Percentiles rank a stretch among this genome's conserved stretches.
These are phyloP conservation scores for Paramecium sonneborni DNA, from an alignment of 73 alveolate genomes.

Conservation along the genomic window DNA sequence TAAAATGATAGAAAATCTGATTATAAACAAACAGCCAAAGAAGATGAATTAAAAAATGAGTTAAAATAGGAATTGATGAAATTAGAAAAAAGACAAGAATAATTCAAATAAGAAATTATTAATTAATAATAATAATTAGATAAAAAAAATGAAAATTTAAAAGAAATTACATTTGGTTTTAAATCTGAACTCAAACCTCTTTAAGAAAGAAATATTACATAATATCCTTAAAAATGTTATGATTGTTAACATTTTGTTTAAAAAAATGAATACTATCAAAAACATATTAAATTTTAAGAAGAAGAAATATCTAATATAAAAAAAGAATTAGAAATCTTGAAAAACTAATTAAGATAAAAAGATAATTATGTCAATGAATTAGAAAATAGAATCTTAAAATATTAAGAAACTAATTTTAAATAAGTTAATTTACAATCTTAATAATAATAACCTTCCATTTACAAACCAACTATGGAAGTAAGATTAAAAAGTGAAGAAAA, in stretches of 20 bases:
- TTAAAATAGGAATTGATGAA: not conserved
- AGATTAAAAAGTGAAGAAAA: slow-evolving; percentile 47
- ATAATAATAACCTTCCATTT: not conserved
- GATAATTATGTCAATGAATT: slow-evolving; percentile 34
- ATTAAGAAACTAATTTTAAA: slow-evolving; percentile 22
- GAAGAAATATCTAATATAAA: slow-evolving; percentile 21
- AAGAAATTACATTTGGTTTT: not conserved
- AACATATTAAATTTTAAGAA: not conserved
- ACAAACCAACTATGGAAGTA: not conserved
- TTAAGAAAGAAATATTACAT: not conserved
- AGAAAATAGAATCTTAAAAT: slow-evolving; percentile 26
- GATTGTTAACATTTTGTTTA: slow-evolving; percentile 10
- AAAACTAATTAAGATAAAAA: slow-evolving; percentile 16
- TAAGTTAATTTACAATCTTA: not conserved
- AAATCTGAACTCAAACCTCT: not conserved
- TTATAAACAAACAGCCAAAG: not conserved
- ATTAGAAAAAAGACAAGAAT: not conserved
- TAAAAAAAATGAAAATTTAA: not conserved
- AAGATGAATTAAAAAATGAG: not conserved
- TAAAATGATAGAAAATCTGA: not conserved
- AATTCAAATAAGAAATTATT: not conserved
- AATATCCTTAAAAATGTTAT: not conserved
- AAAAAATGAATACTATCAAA: not conserved
- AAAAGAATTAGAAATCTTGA: slow-evolving; percentile 23
- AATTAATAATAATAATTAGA: not conserved